Evolutionary conservation across 2,329 filamentous ascomycete genomes (phyloP).

Genomic region (Ceratocystis cubensis): DNA sequence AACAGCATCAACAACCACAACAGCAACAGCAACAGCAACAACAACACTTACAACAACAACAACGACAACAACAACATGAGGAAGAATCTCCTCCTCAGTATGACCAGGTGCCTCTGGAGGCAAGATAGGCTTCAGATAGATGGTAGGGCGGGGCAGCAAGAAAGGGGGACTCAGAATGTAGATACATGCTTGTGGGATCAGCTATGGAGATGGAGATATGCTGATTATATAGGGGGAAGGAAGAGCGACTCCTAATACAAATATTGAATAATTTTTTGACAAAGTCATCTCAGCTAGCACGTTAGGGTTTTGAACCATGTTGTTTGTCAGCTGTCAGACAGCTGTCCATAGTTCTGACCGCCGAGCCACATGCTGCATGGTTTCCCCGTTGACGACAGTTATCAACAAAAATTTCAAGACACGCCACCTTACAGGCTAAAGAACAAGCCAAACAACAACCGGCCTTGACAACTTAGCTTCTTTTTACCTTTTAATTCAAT

Average conservation of each 20-base stretch:
- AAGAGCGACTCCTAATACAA: too few relatives aligned
- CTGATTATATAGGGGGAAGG: too few relatives aligned
- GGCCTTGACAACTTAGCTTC: background rate
- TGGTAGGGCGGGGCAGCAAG: background rate
- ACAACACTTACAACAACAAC: background rate
- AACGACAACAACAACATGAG: background rate
- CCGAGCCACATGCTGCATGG: background rate
- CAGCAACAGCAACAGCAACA: background rate
- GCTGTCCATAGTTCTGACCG: too few relatives aligned
- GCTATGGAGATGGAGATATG: too few relatives aligned
- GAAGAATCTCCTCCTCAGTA: conserved; percentile 1
- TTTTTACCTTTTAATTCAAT: background rate
- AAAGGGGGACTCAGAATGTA: background rate
- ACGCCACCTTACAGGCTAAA: background rate
- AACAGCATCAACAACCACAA: background rate
- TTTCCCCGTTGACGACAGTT: background rate
- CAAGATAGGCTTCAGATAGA: background rate
- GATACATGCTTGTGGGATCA: too few relatives aligned
- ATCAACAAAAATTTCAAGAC: background rate
- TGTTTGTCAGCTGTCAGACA: too few relatives aligned
- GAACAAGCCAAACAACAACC: background rate
- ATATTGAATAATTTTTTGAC: too few relatives aligned
- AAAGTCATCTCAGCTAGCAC: too few relatives aligned
- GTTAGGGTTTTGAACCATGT: too few relatives aligned
- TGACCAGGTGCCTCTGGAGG: background rate